phyloP scores from a whole-genome alignment of 2,329 filamentous ascomycete genomes.

The Neopestalotiopsis sp. region DNA sequence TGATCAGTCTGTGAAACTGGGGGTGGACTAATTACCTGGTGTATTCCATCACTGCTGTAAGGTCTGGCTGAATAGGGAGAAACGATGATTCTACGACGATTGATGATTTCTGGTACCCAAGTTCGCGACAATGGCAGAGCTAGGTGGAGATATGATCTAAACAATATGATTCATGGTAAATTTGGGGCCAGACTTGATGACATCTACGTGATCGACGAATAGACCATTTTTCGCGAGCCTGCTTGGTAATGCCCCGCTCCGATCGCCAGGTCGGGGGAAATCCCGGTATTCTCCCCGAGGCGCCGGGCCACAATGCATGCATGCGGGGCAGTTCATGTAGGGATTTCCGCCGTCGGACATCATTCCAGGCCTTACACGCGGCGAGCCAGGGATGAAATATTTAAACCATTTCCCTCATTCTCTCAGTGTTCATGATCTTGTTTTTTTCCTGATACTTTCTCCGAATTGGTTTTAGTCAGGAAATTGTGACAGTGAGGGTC shows the following conservation, averaged over 20 bases:
- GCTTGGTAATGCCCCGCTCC: neutral
- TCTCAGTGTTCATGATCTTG: too few species aligned
- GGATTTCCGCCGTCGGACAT: neutral
- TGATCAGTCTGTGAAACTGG: too few species aligned
- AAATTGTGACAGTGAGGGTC: too few species aligned
- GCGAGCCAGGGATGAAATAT: too few species aligned
- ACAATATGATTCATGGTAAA: neutral
- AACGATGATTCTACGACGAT: too few species aligned
- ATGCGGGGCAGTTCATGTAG: neutral
- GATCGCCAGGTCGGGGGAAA: constrained; percentile 20
- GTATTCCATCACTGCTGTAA: neutral
- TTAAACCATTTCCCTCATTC: too few species aligned
- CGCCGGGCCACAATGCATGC: neutral
- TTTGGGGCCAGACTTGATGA: neutral
- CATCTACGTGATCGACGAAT: neutral
- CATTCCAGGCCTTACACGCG: neutral
- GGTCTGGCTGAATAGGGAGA: neutral
- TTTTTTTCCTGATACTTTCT: too few species aligned
- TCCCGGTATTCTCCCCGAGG: constrained; percentile 4
- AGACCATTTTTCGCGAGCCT: neutral
- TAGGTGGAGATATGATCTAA: neutral
- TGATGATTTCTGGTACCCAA: too few species aligned
- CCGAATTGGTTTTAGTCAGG: too few species aligned
- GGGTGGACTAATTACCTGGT: too few species aligned
- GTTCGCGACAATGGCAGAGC: neutral